Evolutionary conservation across 176 grass and related monocot genomes (phyloP).

Genomic region (Zoysia pacifica): DNA sequence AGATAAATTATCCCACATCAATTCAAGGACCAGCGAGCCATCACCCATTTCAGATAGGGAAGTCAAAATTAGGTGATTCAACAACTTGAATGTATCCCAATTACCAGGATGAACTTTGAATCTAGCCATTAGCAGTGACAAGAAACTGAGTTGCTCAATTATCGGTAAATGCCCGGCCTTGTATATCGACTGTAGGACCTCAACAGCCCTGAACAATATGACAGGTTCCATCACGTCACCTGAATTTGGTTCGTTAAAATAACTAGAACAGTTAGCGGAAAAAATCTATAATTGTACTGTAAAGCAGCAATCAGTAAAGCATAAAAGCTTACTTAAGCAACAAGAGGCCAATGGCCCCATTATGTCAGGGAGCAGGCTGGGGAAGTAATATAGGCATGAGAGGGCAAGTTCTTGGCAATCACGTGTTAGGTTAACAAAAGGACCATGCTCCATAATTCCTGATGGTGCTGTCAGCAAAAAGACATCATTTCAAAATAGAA

Average conservation of each 20-base stretch:
- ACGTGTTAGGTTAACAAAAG: slow-evolving; percentile 55
- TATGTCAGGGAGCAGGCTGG: slow-evolving; percentile 61
- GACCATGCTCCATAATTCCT: slow-evolving; percentile 59
- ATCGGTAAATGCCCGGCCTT: slow-evolving; percentile 62
- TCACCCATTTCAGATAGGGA: slow-evolving; percentile 82
- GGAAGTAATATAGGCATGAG: slow-evolving; percentile 90
- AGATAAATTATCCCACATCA: slow-evolving; percentile 65
- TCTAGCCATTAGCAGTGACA: slow-evolving; percentile 67
- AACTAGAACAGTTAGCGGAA: background rate
- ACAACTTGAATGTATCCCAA: slow-evolving; percentile 48
- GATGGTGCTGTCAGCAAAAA: slow-evolving; percentile 48
- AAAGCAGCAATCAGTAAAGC: background rate
- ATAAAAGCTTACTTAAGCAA: slow-evolving; percentile 81
- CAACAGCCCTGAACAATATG: slow-evolving; percentile 62
- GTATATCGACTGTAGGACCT: slow-evolving; percentile 74
- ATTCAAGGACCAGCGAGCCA: slow-evolving; percentile 70
- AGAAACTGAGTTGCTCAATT: slow-evolving; percentile 77
- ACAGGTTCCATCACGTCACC: slow-evolving; percentile 65
- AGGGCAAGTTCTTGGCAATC: slow-evolving; percentile 84
- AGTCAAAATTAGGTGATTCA: slow-evolving; percentile 55
- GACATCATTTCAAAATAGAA: slow-evolving; percentile 18
- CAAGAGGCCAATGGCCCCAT: slow-evolving; percentile 61
- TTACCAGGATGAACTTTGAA: slow-evolving; percentile 74
- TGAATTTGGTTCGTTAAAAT: slow-evolving; percentile 50
- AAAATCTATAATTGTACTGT: background rate